Percentiles rank a stretch among this genome's conserved stretches.
phyloP scores from a whole-genome alignment of 177 flowering plant species.

The Vitis hybrid region DNA sequence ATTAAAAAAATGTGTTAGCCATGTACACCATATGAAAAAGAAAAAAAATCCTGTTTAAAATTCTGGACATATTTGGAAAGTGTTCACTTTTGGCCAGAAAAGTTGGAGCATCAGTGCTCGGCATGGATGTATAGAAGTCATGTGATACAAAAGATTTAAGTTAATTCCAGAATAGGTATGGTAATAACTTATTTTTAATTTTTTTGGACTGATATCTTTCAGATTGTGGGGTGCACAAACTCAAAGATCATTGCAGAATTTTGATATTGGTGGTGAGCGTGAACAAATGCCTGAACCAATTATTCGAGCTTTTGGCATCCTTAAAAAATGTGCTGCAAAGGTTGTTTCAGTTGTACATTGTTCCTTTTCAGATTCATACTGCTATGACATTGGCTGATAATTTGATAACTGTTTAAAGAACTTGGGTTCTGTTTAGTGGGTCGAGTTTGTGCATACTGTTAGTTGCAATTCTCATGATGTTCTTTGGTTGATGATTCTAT shows the following conservation, averaged over 20 bases:
- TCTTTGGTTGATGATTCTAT: too few species aligned
- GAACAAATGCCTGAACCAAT: conserved; percentile 97
- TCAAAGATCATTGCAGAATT: conserved; percentile 94
- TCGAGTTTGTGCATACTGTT: too few species aligned
- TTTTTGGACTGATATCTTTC: conserved; percentile 12
- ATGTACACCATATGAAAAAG: too few species aligned
- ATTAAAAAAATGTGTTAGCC: too few species aligned
- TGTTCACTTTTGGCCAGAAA: too few species aligned
- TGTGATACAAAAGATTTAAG: too few species aligned
- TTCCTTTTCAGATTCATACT: not conserved
- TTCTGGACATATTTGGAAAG: too few species aligned
- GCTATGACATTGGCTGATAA: not conserved
- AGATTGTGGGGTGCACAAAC: conserved; percentile 99
- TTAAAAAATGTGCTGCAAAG: conserved; percentile 99
- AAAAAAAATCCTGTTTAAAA: too few species aligned
- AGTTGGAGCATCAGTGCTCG: too few species aligned
- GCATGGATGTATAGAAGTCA: too few species aligned
- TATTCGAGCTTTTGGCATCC: conserved; percentile 89
- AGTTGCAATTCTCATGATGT: too few species aligned
- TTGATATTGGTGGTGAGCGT: conserved; percentile 93
- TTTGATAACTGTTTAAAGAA: not conserved
- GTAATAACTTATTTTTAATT: not conserved
- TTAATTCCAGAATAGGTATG: too few species aligned
- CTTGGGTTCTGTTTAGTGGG: not conserved
- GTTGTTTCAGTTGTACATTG: conserved; percentile 25